Evolutionary conservation across 495 filamentous ascomycete genomes (phyloP).

Genomic region (Parathielavia hyrcaniae): DNA sequence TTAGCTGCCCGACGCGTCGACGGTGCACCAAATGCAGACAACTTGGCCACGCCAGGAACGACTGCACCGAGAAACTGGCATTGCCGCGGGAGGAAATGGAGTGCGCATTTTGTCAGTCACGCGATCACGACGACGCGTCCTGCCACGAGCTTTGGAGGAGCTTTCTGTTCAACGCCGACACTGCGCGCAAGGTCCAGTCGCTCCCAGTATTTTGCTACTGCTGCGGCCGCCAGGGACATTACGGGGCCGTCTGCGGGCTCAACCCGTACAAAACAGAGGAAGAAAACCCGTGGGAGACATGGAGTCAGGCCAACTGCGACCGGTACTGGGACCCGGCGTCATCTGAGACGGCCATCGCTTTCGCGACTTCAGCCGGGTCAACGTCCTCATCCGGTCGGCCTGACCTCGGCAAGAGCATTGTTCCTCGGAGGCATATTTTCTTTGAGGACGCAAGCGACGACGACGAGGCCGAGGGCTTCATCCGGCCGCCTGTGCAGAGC

Average conservation of each 20-base stretch:
- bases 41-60: conserved; percentile 30
- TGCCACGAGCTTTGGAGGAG: conserved; percentile 39
- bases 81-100: conserved; percentile 29
- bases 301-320: conserved; percentile 32
- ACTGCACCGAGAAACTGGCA: conserved; percentile 35
- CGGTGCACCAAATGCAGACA: conserved; percentile 40
- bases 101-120: conserved; percentile 35
- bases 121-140: conserved; percentile 28
- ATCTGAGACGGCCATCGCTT: conserved; percentile 28
- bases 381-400: conserved; percentile 18
- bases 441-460: conserved; percentile 39
- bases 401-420: conserved; percentile 36
- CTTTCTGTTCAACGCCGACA: conserved; percentile 23
- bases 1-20: conserved; percentile 32
- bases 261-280: conserved; percentile 12
- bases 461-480: conserved; percentile 40
- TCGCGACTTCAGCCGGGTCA: background rate
- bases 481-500: conserved; percentile 33
- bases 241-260: conserved; percentile 34
- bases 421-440: conserved; percentile 35
- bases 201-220: conserved; percentile 39
- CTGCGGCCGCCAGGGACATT: conserved; percentile 38
- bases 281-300: conserved; percentile 27
- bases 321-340: conserved; percentile 36
- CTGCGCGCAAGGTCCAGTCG: conserved; percentile 32